These are phyloP conservation scores for Triticum urartu DNA, from an alignment of 176 grass and related monocot genomes.

Conservation along the genomic window DNA sequence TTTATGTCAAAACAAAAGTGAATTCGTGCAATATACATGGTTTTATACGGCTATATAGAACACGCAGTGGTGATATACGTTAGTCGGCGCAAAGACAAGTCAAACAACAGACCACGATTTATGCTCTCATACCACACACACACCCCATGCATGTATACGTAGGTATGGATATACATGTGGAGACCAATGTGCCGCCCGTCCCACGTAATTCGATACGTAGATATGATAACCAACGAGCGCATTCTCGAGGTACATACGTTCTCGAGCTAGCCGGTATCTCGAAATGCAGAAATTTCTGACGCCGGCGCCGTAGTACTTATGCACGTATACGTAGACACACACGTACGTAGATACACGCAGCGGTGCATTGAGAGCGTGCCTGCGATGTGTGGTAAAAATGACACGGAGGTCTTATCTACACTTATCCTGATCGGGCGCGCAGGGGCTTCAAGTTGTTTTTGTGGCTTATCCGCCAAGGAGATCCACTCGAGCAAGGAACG, in stretches of 20 bases:
- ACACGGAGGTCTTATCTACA: slow-evolving; percentile 40
- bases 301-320: background rate
- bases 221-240: background rate
- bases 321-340: too few relatives aligned
- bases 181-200: background rate
- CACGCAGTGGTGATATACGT: background rate
- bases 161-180: background rate
- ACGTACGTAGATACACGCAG: too few relatives aligned
- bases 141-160: background rate
- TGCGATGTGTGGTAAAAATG: slow-evolving; percentile 29
- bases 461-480: slow-evolving; percentile 33
- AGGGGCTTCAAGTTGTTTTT: slow-evolving; percentile 41
- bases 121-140: background rate
- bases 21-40: background rate
- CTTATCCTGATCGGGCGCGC: background rate
- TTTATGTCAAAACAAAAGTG: background rate
- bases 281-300: background rate
- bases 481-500: background rate
- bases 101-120: background rate
- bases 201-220: background rate
- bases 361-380: too few relatives aligned
- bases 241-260: background rate
- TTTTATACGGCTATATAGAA: background rate
- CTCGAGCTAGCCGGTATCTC: background rate
- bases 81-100: background rate